Evolutionary conservation across 495 filamentous ascomycete genomes (phyloP).

Genomic region (Saxophila tyrrhenica): DNA sequence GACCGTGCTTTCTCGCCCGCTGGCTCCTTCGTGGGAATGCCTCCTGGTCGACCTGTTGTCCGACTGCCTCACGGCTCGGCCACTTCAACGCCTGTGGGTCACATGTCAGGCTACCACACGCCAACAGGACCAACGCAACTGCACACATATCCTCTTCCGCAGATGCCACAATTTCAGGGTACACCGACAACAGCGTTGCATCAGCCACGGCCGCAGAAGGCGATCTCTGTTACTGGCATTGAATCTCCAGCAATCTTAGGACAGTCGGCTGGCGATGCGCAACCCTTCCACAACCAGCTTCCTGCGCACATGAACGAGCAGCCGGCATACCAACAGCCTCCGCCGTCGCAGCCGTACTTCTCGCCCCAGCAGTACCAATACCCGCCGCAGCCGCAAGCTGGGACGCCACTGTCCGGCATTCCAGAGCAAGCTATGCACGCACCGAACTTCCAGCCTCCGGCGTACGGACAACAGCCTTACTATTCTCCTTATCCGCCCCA

Average conservation of each 20-base stretch:
- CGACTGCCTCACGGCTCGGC: conserved; percentile 60
- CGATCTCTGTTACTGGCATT: conserved; percentile 88
- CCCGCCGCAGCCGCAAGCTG: conserved; percentile 60
- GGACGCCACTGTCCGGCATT: conserved; percentile 88
- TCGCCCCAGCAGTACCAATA: conserved; percentile 61
- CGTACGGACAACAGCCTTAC: conserved; percentile 37
- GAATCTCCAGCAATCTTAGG: conserved; percentile 74
- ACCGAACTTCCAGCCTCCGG: conserved; percentile 68
- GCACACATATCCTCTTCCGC: conserved; percentile 46
- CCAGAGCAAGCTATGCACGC: conserved; percentile 91
- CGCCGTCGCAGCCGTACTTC: conserved; percentile 33
- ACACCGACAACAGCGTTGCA: conserved; percentile 64
- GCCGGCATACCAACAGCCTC: conserved; percentile 32
- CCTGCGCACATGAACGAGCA: conserved; percentile 55
- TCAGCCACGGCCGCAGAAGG: conserved; percentile 89
- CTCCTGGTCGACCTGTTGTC: conserved; percentile 65
- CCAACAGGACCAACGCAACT: conserved; percentile 11
- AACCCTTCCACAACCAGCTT: conserved; percentile 87
- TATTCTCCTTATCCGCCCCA: conserved; percentile 47
- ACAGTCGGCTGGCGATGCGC: conserved; percentile 42
- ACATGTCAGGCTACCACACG: conserved; percentile 13
- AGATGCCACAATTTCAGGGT: conserved; percentile 67
- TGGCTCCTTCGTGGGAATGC: conserved; percentile 61
- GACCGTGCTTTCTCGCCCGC: conserved; percentile 67
- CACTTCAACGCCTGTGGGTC: conserved; percentile 29